These are phyloP conservation scores for Phytopythium montanum DNA, from an alignment of 352 stramenopile genomes.

Conservation along the genomic window DNA sequence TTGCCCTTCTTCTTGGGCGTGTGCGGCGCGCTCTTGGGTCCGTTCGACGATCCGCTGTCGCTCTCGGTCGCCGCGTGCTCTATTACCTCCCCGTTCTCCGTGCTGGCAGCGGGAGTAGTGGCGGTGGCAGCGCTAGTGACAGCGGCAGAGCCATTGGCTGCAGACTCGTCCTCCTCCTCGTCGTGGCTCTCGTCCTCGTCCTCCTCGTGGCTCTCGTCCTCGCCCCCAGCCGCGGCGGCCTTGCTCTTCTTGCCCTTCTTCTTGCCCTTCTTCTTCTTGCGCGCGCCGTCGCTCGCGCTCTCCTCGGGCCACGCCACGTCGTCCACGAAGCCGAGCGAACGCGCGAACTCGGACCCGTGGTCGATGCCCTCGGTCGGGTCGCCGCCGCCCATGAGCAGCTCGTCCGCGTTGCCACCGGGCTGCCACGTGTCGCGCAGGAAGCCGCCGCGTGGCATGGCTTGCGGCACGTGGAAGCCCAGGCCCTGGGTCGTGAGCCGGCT, in stretches of 20 bases:
- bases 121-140: too few species aligned
- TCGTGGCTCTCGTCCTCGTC: slow-evolving; percentile 20
- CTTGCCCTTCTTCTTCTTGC: slow-evolving; percentile 72
- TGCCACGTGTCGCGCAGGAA: slow-evolving; percentile 69
- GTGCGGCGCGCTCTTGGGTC: neutral
- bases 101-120: neutral
- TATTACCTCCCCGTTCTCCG: slow-evolving; percentile 8
- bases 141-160: neutral
- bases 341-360: slow-evolving; percentile 77
- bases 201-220: neutral
- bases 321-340: slow-evolving; percentile 78
- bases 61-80: neutral
- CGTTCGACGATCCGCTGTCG: slow-evolving; percentile 1
- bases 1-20: slow-evolving; percentile 10
- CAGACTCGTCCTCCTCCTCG: neutral
- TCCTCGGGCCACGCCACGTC: slow-evolving; percentile 83
- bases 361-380: slow-evolving; percentile 66
- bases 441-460: slow-evolving; percentile 42
- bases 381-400: slow-evolving; percentile 33
- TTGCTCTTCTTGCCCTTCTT: slow-evolving; percentile 45
- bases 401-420: slow-evolving; percentile 46
- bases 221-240: slow-evolving; percentile 7
- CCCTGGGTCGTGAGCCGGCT: slow-evolving; percentile 51
- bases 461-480: slow-evolving; percentile 73
- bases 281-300: slow-evolving; percentile 30